Evolutionary conservation across 352 stramenopile genomes (phyloP), one percentile per base, ranked within the genome.

Genomic region (Phytophthora ohioensis): DNA sequence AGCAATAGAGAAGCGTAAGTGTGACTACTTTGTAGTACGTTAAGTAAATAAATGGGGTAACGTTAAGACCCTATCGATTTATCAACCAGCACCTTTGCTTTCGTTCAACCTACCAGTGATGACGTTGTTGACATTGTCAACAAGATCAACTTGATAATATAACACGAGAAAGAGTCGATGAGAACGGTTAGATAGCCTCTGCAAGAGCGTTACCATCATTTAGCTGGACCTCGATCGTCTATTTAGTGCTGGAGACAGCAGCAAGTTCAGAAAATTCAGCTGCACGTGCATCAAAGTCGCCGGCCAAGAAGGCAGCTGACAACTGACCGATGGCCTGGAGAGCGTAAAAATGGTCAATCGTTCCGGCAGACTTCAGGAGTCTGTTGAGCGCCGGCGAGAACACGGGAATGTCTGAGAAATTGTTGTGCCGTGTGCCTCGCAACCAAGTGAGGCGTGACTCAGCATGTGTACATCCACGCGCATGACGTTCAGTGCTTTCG

Each of bases 401-500:
- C 31, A 91, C 51, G 3, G 82, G 73, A 31, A 93, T 67, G 39
- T 93, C 85, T 32, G 79, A 90, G 36, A 93, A 93, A 61, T 93
- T 90, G 75, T 90, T 91, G 83, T 93, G 85, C 9, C 78, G 69
- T 13, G 80, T 75, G 43, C 69, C 74, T 0, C 69, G 69, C 55
- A 91, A 55, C 41, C 80, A 80, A 32, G 78, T 79, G 35, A 90
- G 68, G 35, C 64, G 67, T 10, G 77, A 79, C 2, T 78, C 17
- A 2, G 41, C 48, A 39, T 91, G 75, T 11, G 73, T 80, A 55
- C 70, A 84, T 27, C 78, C 80, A 30, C 56, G 42, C 1, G 59
- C 68, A 52, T 89, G 79, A 39, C 68, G 64, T 55, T 82, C 67
- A n/a, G 79, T 76, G 49, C 73, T 76, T 43, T 82, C 57, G 11